phyloP scores from a whole-genome alignment of 345 rosid genomes.

The Linum usitatissimum region DNA sequence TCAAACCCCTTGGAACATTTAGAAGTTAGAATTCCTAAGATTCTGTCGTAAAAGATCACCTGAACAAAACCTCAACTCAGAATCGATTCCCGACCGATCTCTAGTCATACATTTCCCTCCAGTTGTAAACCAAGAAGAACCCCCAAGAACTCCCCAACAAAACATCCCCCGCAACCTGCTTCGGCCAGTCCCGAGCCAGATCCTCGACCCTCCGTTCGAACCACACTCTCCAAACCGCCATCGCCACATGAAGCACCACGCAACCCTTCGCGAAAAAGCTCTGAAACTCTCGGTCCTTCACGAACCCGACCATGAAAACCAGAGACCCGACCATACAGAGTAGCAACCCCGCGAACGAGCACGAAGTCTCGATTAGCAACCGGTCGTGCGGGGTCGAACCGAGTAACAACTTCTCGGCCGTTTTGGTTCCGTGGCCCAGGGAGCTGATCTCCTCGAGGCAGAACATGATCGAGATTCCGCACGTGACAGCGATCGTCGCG shows the following conservation, averaged over 20 bases:
- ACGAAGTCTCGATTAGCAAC: conserved; percentile 28
- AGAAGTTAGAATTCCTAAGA: too few species aligned
- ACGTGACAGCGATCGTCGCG: conserved; percentile 20
- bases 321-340: conserved; percentile 25
- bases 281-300: conserved; percentile 25
- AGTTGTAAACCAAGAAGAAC: conserved; percentile 23
- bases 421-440: conserved; percentile 26
- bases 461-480: conserved; percentile 33
- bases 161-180: conserved; percentile 31
- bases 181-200: conserved; percentile 38
- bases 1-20: too few species aligned
- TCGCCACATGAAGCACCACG: conserved; percentile 23
- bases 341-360: conserved; percentile 35
- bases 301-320: conserved; percentile 36
- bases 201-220: conserved; percentile 35
- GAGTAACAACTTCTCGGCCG: conserved; percentile 27
- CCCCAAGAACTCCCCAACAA: conserved; percentile 34
- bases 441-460: conserved; percentile 25
- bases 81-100: too few species aligned
- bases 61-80: too few species aligned
- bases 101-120: conserved; percentile 36
- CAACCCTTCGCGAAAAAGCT: conserved; percentile 36
- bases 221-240: conserved; percentile 35
- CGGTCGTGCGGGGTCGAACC: conserved; percentile 37
- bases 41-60: too few species aligned